These are phyloP conservation scores for Cubamyces sp. DNA, from an alignment of 768 basidiomycete species.

Conservation along the genomic window DNA sequence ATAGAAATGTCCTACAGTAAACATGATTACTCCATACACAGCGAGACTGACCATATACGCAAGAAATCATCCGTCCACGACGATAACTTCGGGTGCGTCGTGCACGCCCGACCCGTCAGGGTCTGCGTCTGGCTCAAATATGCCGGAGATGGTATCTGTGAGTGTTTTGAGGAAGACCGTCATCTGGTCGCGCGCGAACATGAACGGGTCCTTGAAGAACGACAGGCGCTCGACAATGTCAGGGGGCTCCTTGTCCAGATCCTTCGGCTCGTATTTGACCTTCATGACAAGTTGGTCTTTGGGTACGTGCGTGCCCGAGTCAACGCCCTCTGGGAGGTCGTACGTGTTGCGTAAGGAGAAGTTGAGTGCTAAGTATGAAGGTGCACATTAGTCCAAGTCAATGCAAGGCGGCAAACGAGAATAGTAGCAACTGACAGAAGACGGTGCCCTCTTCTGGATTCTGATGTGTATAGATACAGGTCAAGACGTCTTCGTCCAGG, in stretches of 20 bases:
- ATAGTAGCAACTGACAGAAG: slow-evolving; percentile 11
- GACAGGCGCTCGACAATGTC: slow-evolving; percentile 62
- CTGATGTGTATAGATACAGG: slow-evolving; percentile 64
- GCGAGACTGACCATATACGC: neutral
- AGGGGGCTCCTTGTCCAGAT: slow-evolving; percentile 62
- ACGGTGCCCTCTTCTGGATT: slow-evolving; percentile 1
- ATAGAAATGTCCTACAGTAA: too few species aligned
- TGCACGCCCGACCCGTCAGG: slow-evolving; percentile 38
- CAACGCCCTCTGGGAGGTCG: slow-evolving; percentile 1
- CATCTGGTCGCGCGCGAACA: slow-evolving; percentile 69
- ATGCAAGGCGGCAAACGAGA: neutral
- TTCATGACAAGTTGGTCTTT: slow-evolving; percentile 47
- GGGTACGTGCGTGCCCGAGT: neutral
- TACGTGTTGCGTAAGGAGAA: slow-evolving; percentile 44
- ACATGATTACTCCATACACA: too few species aligned
- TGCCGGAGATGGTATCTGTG: slow-evolving; percentile 50
- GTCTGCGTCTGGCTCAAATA: slow-evolving; percentile 35
- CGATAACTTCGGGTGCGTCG: slow-evolving; percentile 30
- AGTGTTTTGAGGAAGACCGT: slow-evolving; percentile 69
- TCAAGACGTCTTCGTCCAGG: slow-evolving; percentile 63
- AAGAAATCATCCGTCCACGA: slow-evolving; percentile 31
- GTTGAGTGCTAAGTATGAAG: slow-evolving; percentile 51
- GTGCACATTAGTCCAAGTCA: neutral
- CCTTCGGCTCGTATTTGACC: slow-evolving; percentile 64
- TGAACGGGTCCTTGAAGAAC: slow-evolving; percentile 67